phyloP scores from a whole-genome alignment of 1,139 yeast genomes.

The Saccharomyces hybrid region DNA sequence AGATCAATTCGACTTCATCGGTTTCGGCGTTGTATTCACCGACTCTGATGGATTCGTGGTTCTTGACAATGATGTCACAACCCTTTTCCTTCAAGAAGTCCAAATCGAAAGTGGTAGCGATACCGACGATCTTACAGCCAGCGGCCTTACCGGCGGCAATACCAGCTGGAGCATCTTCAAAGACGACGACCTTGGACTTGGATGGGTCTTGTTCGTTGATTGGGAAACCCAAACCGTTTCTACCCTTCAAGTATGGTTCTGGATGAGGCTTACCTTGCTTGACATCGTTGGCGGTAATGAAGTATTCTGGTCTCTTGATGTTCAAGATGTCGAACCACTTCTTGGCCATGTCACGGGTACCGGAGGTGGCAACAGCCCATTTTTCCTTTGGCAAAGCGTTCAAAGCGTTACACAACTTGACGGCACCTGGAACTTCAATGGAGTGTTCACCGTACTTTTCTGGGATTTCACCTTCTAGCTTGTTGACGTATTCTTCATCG shows the following conservation, averaged over 20 bases:
- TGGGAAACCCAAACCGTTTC: constrained; percentile 51
- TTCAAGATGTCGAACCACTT: constrained; percentile 70
- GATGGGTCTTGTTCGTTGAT: constrained; percentile 35
- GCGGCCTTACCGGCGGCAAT: constrained; percentile 80
- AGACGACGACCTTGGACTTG: constrained; percentile 48
- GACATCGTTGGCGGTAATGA: constrained; percentile 77
- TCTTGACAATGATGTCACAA: constrained; percentile 75
- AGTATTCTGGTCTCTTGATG: constrained; percentile 57
- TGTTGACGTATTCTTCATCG: constrained; percentile 57
- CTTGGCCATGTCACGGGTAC: constrained; percentile 68
- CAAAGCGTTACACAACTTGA: constrained; percentile 42
- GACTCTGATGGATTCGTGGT: constrained; percentile 48
- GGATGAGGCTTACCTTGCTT: constrained; percentile 80
- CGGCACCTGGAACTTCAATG: constrained; percentile 70
- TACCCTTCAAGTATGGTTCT: constrained; percentile 67
- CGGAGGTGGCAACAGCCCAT: constrained; percentile 86
- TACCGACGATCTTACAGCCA: constrained; percentile 77
- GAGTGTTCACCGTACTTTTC: constrained; percentile 68
- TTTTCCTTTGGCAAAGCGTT: constrained; percentile 38
- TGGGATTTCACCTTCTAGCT: constrained; percentile 66
- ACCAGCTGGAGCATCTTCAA: constrained; percentile 39
- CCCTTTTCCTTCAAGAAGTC: constrained; percentile 66
- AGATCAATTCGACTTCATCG: constrained; percentile 34
- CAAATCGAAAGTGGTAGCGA: constrained; percentile 72
- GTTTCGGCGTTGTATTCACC: constrained; percentile 33